Evolutionary conservation across 768 basidiomycete genomes (phyloP).

Genomic region (Cubamyces sp.): DNA sequence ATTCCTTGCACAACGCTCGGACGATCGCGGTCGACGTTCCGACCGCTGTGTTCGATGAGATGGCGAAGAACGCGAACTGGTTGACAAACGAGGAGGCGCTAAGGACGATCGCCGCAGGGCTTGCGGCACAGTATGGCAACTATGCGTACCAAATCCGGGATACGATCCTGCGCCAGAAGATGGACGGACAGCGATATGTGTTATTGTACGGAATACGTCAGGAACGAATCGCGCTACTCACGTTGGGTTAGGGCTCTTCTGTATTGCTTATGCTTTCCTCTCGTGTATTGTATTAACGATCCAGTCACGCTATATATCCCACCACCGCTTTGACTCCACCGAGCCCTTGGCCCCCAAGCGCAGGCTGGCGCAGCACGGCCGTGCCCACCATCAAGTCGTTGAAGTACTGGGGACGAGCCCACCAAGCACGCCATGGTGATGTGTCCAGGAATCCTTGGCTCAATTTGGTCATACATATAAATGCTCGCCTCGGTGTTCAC

Average conservation of each 20-base stretch:
- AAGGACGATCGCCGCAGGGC: constrained; percentile 58
- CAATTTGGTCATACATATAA: too few species aligned
- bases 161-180: constrained; percentile 59
- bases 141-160: constrained; percentile 76
- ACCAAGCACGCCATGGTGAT: too few species aligned
- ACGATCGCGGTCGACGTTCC: constrained; percentile 76
- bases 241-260: constrained; percentile 6
- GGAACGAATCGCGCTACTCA: constrained; percentile 22
- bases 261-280: constrained; percentile 6
- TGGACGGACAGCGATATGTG: constrained; percentile 53
- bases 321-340: too few species aligned
- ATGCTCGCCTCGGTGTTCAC: too few species aligned
- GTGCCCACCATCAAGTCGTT: too few species aligned
- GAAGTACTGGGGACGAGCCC: too few species aligned
- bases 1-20: constrained; percentile 60
- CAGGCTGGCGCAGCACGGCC: too few species aligned
- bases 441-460: too few species aligned
- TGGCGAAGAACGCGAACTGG: constrained; percentile 65
- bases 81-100: constrained; percentile 76
- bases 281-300: not conserved
- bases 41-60: constrained; percentile 58
- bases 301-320: not conserved
- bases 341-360: too few species aligned
- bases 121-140: constrained; percentile 58
- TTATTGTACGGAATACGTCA: constrained; percentile 24